Conservation (phyloP, 768 basidiomycete genomes). For the Podaxis mareebaensis region DNA sequence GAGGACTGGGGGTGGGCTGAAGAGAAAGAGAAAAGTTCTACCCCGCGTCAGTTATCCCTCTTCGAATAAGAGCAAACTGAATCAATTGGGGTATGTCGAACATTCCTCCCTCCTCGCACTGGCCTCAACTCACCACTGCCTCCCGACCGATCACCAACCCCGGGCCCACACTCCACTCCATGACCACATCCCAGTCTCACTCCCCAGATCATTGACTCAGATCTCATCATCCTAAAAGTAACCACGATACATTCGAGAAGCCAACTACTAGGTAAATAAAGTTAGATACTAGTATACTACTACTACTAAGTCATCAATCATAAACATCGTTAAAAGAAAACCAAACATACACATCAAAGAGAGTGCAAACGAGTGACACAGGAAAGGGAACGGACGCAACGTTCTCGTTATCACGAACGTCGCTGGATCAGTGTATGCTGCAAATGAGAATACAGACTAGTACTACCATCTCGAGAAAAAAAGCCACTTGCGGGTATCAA, state of each 20-base stretch:
- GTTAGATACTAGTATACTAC: background rate
- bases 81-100: background rate
- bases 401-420: background rate
- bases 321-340: background rate
- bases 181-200: background rate
- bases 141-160: background rate
- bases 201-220: background rate
- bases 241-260: background rate
- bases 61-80: background rate
- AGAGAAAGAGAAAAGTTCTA: background rate
- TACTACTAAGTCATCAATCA: conserved; percentile 1
- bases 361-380: background rate
- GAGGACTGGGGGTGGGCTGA: background rate
- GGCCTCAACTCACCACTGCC: background rate
- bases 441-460: background rate
- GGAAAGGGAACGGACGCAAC: background rate
- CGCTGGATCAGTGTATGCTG: background rate
- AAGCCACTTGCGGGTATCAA: background rate
- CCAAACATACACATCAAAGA: background rate
- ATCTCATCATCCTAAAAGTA: background rate
- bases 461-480: background rate
- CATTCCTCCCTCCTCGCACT: background rate
- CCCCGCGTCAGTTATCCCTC: background rate
- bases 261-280: background rate
- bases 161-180: background rate